These are phyloP conservation scores for Stephanodiscus triporus DNA, from an alignment of 108 stramenopile species.

Conservation along the genomic window DNA sequence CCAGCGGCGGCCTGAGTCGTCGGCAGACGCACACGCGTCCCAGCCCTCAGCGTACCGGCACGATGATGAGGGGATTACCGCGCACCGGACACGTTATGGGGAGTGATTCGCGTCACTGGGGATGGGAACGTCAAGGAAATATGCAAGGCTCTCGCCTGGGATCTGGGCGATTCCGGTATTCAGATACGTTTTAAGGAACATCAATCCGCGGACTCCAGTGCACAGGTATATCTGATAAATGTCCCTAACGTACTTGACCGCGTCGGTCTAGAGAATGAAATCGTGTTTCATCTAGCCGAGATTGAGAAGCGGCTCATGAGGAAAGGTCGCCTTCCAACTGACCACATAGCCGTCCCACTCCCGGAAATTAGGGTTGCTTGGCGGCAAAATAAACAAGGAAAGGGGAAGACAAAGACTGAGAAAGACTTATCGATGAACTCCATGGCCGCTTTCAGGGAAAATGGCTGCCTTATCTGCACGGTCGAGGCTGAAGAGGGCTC, in stretches of 20 bases:
- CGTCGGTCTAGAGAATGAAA: neutral
- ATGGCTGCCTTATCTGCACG: neutral
- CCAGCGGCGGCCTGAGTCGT: neutral
- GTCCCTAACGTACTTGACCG: neutral
- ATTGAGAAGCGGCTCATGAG: neutral
- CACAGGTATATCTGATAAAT: neutral
- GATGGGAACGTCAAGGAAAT: neutral
- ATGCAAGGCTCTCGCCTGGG: neutral
- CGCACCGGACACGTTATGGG: neutral
- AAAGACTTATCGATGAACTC: too few relatives aligned
- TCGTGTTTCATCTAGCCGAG: neutral
- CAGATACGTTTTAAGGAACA: neutral
- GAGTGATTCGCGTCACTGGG: neutral
- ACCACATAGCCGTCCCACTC: neutral
- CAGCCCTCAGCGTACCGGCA: neutral
- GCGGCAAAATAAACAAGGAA: neutral
- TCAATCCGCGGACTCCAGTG: neutral
- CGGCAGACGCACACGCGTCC: too few relatives aligned
- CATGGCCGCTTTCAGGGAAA: neutral
- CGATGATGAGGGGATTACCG: neutral
- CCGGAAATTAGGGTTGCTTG: neutral
- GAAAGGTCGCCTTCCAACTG: neutral
- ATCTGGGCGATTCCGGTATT: neutral
- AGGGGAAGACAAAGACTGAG: neutral
- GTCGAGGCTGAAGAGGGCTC: neutral